Base-by-base conservation (phyloP, 768 basidiomycete genomes). In the Coprinopsis cinerea region DNA sequence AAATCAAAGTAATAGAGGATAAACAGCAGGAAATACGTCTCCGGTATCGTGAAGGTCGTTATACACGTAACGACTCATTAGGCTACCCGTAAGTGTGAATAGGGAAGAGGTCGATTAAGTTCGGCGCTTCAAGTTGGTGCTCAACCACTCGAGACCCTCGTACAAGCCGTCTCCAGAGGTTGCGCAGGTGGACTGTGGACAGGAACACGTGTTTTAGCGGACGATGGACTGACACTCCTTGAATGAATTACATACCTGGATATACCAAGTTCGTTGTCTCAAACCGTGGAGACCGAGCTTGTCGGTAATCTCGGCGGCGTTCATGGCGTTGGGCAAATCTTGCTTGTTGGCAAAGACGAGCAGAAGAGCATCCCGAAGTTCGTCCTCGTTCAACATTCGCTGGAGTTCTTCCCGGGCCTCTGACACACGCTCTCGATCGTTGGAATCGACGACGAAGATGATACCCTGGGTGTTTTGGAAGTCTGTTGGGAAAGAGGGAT, bases 401-500 rank as follows among this genome's bases (percentile, higher is more conserved):
- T 98, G 96, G 48, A 99, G 83, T 72, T 99, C 96, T 75, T 98
- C 96, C 54, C 96, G 86, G 51, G 96, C 96, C 74, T 99, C 96
- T 32, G 91, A 87, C 56, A 99, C 88, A 88, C 96, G 96, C 72
- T 99, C 96, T 72, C 96, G 78, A 75, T 99, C 96, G 71, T 99
- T 98, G 47, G 96, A 99, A 68, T 99, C 96, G 53, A 98, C 94
- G 44, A 99, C 96, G 68, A 98, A 98, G 65, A 99, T 98, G 74
- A 99, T 97, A 57, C 95, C 96, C 74, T 99, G 95, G 24, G 96
- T 99, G 78, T 98, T 98, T 74, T 98, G 95, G 93, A 96, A 99
- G 78, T 99, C 96, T 99, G 52, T 47, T 51, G 6, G 57, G 30
- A 58, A n/a, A n/a, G n/a, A n/a, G n/a, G n/a, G n/a, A n/a, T n/a